These are phyloP conservation scores for Rhizopus stolonifer DNA, from an alignment of 371 early-diverging fungal species.

Conservation along the genomic window DNA sequence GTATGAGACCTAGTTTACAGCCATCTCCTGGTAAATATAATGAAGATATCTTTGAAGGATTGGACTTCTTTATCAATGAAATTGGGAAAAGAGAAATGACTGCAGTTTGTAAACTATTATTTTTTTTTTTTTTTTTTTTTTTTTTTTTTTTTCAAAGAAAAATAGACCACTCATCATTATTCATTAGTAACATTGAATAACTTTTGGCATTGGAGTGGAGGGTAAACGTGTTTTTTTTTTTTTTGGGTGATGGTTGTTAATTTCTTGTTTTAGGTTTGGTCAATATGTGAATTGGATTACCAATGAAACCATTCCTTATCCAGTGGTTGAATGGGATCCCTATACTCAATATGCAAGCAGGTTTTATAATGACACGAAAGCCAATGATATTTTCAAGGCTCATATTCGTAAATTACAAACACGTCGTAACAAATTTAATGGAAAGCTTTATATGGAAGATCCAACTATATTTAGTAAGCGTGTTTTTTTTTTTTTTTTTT, in stretches of 20 bases:
- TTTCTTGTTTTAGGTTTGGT: constrained; percentile 32
- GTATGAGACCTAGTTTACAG: constrained; percentile 64
- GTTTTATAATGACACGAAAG: constrained; percentile 43
- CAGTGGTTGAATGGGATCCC: constrained; percentile 22
- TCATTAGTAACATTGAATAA: constrained; percentile 49
- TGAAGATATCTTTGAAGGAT: constrained; percentile 47
- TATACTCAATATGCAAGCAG: constrained; percentile 28
- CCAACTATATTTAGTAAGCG: constrained; percentile 40
- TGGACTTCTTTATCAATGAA: constrained; percentile 53
- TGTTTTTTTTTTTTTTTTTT: too few species aligned
- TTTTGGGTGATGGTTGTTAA: background rate
- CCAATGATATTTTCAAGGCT: constrained; percentile 28
- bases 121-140: background rate
- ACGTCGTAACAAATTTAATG: constrained; percentile 37
- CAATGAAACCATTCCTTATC: constrained; percentile 46
- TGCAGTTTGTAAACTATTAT: constrained; percentile 40
- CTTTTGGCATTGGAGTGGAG: constrained; percentile 69
- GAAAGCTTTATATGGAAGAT: constrained; percentile 38
- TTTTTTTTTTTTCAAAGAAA: too few species aligned
- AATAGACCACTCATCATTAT: too few species aligned
- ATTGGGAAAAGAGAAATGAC: constrained; percentile 52
- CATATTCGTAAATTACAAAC: constrained; percentile 35
- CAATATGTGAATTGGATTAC: constrained; percentile 60
- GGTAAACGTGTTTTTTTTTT: constrained; percentile 22
- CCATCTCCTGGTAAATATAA: constrained; percentile 50